Conservation (phyloP, 1,284 basidiomycete species). For the Tilletia walkeri region DNA sequence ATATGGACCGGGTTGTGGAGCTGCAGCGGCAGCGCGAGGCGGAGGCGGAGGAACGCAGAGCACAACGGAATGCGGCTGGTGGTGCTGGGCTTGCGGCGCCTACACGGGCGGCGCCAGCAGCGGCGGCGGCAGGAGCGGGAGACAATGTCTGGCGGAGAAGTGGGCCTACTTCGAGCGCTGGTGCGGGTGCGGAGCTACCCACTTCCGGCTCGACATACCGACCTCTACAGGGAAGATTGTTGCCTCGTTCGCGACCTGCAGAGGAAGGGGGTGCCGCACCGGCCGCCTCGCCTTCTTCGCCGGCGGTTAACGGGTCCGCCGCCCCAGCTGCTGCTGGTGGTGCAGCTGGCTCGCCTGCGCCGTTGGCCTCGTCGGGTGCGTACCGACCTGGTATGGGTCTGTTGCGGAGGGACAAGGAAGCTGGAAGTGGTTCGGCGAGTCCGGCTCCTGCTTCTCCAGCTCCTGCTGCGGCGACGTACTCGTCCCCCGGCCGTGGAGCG, state of each 20-base stretch:
- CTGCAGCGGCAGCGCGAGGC: conserved; percentile 46
- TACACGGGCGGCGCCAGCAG: not conserved
- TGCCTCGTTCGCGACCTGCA: conserved; percentile 2
- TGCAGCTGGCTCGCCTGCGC: conserved; percentile 17
- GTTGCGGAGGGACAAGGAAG: conserved; percentile 21
- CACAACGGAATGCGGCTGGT: not conserved
- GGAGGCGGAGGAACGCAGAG: conserved; percentile 32
- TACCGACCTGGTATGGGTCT: conserved; percentile 36
- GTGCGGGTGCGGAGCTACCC: not conserved
- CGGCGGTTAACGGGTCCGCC: not conserved
- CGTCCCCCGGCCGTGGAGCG: conserved; percentile 21
- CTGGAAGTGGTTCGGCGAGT: not conserved
- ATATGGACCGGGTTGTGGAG: conserved; percentile 43
- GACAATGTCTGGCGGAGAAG: conserved; percentile 2
- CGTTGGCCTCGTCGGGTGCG: conserved; percentile 23
- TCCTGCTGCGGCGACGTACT: conserved; percentile 21
- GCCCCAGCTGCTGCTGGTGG: not conserved
- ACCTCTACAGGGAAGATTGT: not conserved
- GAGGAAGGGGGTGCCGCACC: not conserved
- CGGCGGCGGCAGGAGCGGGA: not conserved
- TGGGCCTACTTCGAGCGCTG: conserved; percentile 20
- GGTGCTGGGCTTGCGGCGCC: not conserved
- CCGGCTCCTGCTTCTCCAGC: not conserved
- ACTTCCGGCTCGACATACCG: not conserved
- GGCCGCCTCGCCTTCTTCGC: not conserved